Evolutionary conservation across 768 basidiomycete species (phyloP).

Genomic region (Mycena venus): DNA sequence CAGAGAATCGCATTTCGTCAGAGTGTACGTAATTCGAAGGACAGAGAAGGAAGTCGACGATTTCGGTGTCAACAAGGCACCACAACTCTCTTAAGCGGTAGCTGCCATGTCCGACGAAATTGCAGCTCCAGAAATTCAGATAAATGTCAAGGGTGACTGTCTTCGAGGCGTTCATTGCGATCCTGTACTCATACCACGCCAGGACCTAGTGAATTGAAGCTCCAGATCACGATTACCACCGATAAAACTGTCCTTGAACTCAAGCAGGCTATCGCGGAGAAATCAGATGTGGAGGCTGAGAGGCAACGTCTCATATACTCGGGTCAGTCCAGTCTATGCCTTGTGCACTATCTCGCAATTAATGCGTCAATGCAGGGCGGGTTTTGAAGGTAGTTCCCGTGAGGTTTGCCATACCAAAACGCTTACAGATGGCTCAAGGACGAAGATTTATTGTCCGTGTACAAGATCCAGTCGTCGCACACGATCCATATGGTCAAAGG

Average conservation of each 20-base stretch:
- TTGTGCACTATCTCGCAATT: background rate
- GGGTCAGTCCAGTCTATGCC: constrained; percentile 66
- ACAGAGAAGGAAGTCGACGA: background rate
- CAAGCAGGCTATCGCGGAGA: constrained; percentile 89
- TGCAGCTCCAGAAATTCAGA: constrained; percentile 65
- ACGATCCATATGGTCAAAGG: constrained; percentile 97
- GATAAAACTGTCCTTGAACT: constrained; percentile 92
- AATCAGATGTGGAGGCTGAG: constrained; percentile 89
- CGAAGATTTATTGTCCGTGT: constrained; percentile 83
- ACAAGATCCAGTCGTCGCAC: constrained; percentile 92
- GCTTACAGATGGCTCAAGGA: constrained; percentile 60
- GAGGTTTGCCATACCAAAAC: background rate
- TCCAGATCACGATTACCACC: constrained; percentile 84
- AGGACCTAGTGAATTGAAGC: constrained; percentile 95
- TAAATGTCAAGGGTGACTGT: constrained; percentile 75
- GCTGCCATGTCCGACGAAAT: constrained; percentile 65
- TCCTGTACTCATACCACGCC: background rate
- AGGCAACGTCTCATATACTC: constrained; percentile 94
- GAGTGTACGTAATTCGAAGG: background rate
- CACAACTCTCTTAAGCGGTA: constrained; percentile 20
- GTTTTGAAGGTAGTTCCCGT: constrained; percentile 72
- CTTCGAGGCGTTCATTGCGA: background rate
- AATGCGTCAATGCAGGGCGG: constrained; percentile 59
- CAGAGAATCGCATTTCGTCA: no score
- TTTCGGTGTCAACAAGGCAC: background rate